Base-by-base conservation (phyloP, 164 flowering plant species). In the Nymphaea colorata region DNA sequence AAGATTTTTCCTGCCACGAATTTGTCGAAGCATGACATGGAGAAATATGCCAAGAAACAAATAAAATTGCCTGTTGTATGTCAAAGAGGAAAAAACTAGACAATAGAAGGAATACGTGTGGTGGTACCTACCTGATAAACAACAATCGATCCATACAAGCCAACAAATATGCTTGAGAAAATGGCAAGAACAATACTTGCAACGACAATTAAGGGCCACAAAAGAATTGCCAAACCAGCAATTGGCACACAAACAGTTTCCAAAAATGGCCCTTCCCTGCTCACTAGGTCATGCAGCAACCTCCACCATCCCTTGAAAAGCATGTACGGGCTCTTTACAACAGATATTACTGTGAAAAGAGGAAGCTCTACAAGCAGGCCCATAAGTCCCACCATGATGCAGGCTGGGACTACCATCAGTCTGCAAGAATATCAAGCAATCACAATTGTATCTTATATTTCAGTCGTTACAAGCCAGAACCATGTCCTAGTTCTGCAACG, bases 261-360 rank as follows among this genome's bases (percentile, higher is more conserved):
- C 55, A 93, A 83, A 76, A 93, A 93, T 14, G 98, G 97, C n/a
- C 98, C 96, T 75, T 91, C 97, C 61, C 98, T 83, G 78, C 86
- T 85, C 43, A 93, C 77, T 16, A 89, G 78, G 76, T 93, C 98
- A 64, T 87, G 93, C 41, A 79, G 62, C 43, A 93, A 75, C 44
- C 96, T 72, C 6, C 81, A 87, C 97, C 97, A 91, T 36, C 98
- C 98, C 72, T 85, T 88, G 76, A 91, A 83, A 77, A 94, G 75
- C 86, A 91, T 71, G 77, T 80, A 91, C 45, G 99, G 99, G 77
- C 96, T 88, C 82, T 94, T 94, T 18, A 85, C 68, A 59, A 90
- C 16, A 43, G 96, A 92, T 68, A 94, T 88, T 6, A 74, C 79
- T 25, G 93, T 80, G 75, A 76, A 91, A 55, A 83, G 79, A 69